Evolutionary conservation across 2,329 filamentous ascomycete genomes (phyloP).

Genomic region (Boeremia exigua): DNA sequence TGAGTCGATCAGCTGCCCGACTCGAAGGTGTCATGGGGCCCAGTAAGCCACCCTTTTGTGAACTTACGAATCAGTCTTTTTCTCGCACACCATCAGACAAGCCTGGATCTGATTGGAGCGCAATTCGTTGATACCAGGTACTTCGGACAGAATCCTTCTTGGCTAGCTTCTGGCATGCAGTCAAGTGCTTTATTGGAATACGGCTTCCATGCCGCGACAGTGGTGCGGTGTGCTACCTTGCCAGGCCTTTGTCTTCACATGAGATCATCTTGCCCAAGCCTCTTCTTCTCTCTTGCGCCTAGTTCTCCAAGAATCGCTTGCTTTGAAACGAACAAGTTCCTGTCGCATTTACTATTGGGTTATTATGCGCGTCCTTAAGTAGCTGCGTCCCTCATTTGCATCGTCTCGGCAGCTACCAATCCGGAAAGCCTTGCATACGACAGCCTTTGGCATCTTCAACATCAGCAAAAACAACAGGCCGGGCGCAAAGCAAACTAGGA

Average conservation of each 20-base stretch:
- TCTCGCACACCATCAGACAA: constrained; percentile 45
- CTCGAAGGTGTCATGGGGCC: constrained; percentile 44
- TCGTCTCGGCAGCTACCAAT: constrained; percentile 27
- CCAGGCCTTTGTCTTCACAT: constrained; percentile 37
- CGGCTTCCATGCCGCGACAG: constrained; percentile 37
- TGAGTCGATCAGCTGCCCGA: constrained; percentile 46
- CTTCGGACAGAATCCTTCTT: constrained; percentile 43
- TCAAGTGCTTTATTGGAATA: constrained; percentile 42
- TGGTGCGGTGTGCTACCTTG: constrained; percentile 33
- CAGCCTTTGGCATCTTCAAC: constrained; percentile 22
- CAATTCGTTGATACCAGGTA: constrained; percentile 41
- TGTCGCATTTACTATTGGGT: constrained; percentile 29
- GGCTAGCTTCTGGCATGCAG: constrained; percentile 47
- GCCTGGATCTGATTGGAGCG: constrained; percentile 39
- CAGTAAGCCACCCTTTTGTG: constrained; percentile 45
- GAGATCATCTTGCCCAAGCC: constrained; percentile 39
- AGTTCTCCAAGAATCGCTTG: constrained; percentile 26
- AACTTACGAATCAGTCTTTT: constrained; percentile 46
- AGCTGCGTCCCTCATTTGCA: constrained; percentile 35
- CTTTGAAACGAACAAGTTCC: constrained; percentile 31
- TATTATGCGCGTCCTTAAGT: constrained; percentile 35
- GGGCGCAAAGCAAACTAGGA: constrained; percentile 37
- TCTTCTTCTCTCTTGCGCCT: constrained; percentile 26
- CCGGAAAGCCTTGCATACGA: constrained; percentile 36
- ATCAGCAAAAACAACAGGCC: constrained; percentile 19